Conservation (phyloP, 1,139 yeast species). For the Pneumocystis sp. region DNA sequence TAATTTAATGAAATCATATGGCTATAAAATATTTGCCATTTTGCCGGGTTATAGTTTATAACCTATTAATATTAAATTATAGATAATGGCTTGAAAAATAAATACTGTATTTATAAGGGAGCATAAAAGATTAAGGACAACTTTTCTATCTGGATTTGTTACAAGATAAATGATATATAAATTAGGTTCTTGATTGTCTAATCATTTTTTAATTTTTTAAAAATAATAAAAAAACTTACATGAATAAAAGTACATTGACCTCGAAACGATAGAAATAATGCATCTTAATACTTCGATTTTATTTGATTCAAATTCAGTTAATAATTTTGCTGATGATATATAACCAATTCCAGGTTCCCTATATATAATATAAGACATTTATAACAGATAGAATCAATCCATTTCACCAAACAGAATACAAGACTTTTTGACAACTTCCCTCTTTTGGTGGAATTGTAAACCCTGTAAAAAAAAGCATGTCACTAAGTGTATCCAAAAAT, state of each 20-base stretch:
- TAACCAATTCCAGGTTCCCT: slow-evolving; percentile 77
- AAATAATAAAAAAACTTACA: slow-evolving; percentile 26
- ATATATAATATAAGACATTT: slow-evolving; percentile 19
- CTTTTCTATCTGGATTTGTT: slow-evolving; percentile 36
- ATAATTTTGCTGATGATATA: slow-evolving; percentile 31
- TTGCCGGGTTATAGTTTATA: slow-evolving; percentile 18
- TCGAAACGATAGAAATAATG: slow-evolving; percentile 48
- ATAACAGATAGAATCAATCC: background rate
- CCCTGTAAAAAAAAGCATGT: slow-evolving; percentile 43
- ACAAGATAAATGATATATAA: slow-evolving; percentile 44
- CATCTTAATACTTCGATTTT: slow-evolving; percentile 54
- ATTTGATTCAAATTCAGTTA: slow-evolving; percentile 40
- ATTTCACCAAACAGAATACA: slow-evolving; percentile 13
- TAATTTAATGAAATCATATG: slow-evolving; percentile 31
- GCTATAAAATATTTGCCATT: slow-evolving; percentile 30
- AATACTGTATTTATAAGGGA: slow-evolving; percentile 45
- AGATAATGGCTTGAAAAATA: background rate
- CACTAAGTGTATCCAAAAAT: slow-evolving; percentile 34
- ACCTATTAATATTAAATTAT: slow-evolving; percentile 8
- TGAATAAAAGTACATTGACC: slow-evolving; percentile 40
- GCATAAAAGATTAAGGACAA: slow-evolving; percentile 41
- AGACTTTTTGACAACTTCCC: slow-evolving; percentile 13
- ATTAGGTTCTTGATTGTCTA: background rate
- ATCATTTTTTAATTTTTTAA: background rate
- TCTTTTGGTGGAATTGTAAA: slow-evolving; percentile 36